These are phyloP conservation scores for Pleurotus giganteus DNA, from an alignment of 768 basidiomycete species.

Conservation along the genomic window DNA sequence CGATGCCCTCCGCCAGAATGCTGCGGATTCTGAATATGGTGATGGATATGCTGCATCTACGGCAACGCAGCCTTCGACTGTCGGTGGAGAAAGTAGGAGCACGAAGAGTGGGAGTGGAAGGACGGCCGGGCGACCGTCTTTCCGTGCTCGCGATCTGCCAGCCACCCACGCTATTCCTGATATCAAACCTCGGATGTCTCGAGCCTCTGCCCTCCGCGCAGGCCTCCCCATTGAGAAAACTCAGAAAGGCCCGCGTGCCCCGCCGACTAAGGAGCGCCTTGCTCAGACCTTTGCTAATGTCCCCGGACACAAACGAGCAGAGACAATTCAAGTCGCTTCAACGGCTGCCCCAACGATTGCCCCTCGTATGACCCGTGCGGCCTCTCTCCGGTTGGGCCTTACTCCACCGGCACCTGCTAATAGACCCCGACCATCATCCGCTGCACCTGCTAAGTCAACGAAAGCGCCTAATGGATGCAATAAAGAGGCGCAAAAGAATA, in stretches of 20 bases:
- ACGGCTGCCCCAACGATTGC: conserved; percentile 70
- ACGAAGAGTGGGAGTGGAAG: conserved; percentile 43
- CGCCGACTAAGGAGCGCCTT: conserved; percentile 59
- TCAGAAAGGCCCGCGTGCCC: conserved; percentile 42
- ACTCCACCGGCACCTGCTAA: conserved; percentile 37
- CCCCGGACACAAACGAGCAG: conserved; percentile 77
- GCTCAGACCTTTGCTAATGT: conserved; percentile 71
- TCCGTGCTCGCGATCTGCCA: conserved; percentile 71
- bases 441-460: conserved; percentile 34
- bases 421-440: conserved; percentile 34
- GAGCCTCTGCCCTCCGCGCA: conserved; percentile 70
- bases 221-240: conserved; percentile 50
- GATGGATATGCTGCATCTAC: conserved; percentile 42
- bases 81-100: conserved; percentile 33
- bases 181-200: conserved; percentile 76
- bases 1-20: conserved; percentile 35
- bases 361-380: conserved; percentile 76
- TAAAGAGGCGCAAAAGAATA: conserved; percentile 33
- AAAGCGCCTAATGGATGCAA: conserved; percentile 30
- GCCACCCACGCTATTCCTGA: conserved; percentile 58
- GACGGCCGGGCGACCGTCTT: conserved; percentile 25
- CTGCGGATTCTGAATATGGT: conserved; percentile 31
- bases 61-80: conserved; percentile 40
- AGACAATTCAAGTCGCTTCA: conserved; percentile 68
- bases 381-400: conserved; percentile 63